phyloP scores from a whole-genome alignment of 2,329 filamentous ascomycete genomes.

The Colletotrichum shisoi region DNA sequence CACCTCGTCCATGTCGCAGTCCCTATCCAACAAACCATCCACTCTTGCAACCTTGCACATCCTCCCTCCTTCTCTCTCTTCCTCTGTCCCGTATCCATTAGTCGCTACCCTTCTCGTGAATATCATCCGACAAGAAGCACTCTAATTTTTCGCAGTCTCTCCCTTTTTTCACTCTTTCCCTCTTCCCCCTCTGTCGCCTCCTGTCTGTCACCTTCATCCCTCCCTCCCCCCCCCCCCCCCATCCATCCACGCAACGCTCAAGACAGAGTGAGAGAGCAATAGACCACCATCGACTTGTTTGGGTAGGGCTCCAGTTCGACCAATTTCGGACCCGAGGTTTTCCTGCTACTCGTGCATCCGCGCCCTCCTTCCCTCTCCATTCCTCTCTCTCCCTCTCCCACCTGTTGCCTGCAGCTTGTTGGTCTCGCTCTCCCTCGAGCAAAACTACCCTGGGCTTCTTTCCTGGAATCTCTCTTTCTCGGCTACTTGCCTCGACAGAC shows the following conservation, averaged over 20 bases:
- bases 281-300: slow-evolving; percentile 29
- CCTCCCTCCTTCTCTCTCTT: slow-evolving; percentile 21
- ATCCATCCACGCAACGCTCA: background rate
- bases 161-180: slow-evolving; percentile 35
- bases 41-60: slow-evolving; percentile 42
- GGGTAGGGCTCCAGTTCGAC: slow-evolving; percentile 30
- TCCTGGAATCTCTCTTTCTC: slow-evolving; percentile 18
- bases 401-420: slow-evolving; percentile 27
- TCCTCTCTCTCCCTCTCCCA: slow-evolving; percentile 31
- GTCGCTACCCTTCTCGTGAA: slow-evolving; percentile 33
- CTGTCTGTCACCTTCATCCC: slow-evolving; percentile 39
- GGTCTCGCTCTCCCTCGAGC: slow-evolving; percentile 34
- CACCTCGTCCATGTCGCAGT: slow-evolving; percentile 30
- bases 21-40: slow-evolving; percentile 30
- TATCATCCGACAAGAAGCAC: slow-evolving; percentile 40
- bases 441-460: slow-evolving; percentile 20
- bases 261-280: slow-evolving; percentile 21
- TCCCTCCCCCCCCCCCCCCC: slow-evolving; percentile 21
- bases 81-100: slow-evolving; percentile 34
- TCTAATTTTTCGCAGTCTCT: slow-evolving; percentile 36
- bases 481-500: slow-evolving; percentile 28
- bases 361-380: slow-evolving; percentile 29
- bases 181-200: slow-evolving; percentile 36
- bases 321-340: slow-evolving; percentile 31
- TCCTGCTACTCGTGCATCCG: slow-evolving; percentile 20